These are phyloP conservation scores for Volvox reticuliferus DNA, from an alignment of 139 green algal species.

Conservation along the genomic window DNA sequence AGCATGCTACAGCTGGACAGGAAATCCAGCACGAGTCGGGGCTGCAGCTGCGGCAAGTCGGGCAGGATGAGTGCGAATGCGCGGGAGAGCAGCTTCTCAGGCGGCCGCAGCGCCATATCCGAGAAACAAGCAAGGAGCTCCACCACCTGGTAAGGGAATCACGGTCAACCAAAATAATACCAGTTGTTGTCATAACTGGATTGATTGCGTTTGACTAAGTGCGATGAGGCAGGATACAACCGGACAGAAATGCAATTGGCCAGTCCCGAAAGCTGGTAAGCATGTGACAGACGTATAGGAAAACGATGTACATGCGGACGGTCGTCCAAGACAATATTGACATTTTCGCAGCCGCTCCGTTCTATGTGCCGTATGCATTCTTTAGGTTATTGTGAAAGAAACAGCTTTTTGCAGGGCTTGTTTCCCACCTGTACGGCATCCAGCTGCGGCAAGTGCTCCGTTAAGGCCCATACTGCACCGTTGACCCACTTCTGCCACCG, in stretches of 20 bases:
- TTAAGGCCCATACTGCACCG: background rate
- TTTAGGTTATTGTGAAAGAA: background rate
- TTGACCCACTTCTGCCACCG: background rate
- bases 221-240: too few species aligned
- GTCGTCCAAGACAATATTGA: too few species aligned
- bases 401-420: too few species aligned
- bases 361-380: too few species aligned
- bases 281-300: too few species aligned
- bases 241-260: too few species aligned
- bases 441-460: background rate
- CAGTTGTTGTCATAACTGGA: too few species aligned
- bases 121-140: constrained; percentile 21
- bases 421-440: background rate
- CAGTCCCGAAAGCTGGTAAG: too few species aligned
- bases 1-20: constrained; percentile 17
- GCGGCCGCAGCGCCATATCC: constrained; percentile 12
- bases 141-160: background rate
- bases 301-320: too few species aligned
- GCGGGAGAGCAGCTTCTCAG: background rate
- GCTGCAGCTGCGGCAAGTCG: constrained; percentile 12
- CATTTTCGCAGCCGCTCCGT: too few species aligned
- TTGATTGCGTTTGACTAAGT: too few species aligned
- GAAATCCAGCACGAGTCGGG: background rate
- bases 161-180: too few species aligned
- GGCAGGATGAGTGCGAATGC: constrained; percentile 12